Evolutionary conservation across 2,329 filamentous ascomycete genomes (phyloP), one percentile per base, ranked within the genome.

Genomic region (Alternaria postmessia): DNA sequence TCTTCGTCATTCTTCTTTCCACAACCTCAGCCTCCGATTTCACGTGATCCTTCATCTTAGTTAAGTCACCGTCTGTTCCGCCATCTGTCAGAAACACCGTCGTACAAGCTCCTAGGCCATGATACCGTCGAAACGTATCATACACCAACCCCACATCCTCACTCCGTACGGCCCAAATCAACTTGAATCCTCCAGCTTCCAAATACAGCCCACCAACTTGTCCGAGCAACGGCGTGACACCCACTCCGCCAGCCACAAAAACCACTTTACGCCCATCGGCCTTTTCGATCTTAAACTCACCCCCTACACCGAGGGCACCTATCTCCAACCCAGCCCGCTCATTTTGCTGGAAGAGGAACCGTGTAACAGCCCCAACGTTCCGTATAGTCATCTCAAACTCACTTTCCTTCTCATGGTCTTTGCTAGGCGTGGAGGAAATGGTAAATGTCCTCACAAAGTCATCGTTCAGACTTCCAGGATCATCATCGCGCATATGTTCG

Each of bases 361-460:
- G 75, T 0, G 93, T 96, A 5, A 88, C 91, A 0, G 85, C 83
- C 0, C 93, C 92, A 44, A 92, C 86, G 54, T 83, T 87, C 16
- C 91, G 81, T 1, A 88, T 86, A 5, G 91, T 94, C 63, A 96
- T 89, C 67, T 94, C 88, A 57, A 95, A 84, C 68, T 88, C 83
- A 36, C 82, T 70, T 2, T 74, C 72, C 3, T 65, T 38, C 1
- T 2, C 24, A n/a, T 0, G 22, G 63, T 28, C 5, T 12, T 39
- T 3, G 20, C 7, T 26, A 1, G 88, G 86, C 1, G 81, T 77
- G 2, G 85, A 91, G 1, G 90, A 91, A 0, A 96, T 85, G 2
- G 93, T 96, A 71, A 96, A 96, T 0, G 92, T 96, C 28, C 93
- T 83, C 5, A 95, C 82, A 63, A 88, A 94, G 73, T 97, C 92